A percentile compares a stretch with the other conserved stretches of the same genome.
Conservation (phyloP, 78 protist genomes). For the Trichosphaerium sp. region DNA sequence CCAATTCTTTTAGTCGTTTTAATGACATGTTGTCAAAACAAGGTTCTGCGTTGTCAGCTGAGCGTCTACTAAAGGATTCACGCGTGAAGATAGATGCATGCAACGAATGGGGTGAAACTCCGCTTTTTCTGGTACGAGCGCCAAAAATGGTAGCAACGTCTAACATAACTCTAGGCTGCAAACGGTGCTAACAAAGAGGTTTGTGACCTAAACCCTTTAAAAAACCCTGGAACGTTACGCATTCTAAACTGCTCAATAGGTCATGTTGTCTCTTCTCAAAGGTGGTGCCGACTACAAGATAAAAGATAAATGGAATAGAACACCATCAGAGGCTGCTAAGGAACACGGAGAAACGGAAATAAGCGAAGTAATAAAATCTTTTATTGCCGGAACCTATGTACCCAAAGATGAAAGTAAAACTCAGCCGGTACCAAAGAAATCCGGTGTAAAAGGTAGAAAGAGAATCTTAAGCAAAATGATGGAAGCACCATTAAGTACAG, state of each 20-base stretch:
- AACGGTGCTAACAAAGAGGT: no score
- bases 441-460: not conserved
- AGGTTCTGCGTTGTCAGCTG: no score
- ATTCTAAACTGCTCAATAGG: not conserved
- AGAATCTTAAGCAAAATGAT: not conserved
- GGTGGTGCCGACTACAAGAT: not conserved
- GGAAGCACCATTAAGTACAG: not conserved
- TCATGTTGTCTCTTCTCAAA: not conserved
- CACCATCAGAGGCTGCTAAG: not conserved
- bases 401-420: not conserved
- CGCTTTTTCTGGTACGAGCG: no score
- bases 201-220: no score
- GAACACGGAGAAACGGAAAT: not conserved
- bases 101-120: no score
- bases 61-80: no score
- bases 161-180: no score
- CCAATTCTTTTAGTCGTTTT: no score
- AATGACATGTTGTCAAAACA: no score
- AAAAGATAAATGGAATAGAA: not conserved
- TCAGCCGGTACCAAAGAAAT: not conserved
- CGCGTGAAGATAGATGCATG: no score
- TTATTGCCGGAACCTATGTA: not conserved
- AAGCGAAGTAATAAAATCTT: not conserved
- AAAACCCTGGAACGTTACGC: no score
- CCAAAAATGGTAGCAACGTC: no score